Evolutionary conservation across 441 rosid species (phyloP).

Genomic region (Lepidium campestre): DNA sequence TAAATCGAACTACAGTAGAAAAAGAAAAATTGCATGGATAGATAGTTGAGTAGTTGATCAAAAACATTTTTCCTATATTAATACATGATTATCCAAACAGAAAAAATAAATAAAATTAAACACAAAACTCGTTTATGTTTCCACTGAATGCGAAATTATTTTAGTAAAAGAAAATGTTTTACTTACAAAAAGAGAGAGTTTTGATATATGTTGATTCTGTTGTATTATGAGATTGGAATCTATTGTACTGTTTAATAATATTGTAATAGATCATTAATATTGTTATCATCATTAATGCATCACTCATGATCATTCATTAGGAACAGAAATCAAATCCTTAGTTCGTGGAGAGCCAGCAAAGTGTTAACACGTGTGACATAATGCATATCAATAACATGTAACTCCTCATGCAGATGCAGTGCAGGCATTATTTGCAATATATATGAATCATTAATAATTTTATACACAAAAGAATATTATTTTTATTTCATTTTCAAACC

Average conservation of each 20-base stretch:
- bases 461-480: neutral
- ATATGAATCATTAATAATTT: neutral
- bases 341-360: constrained; percentile 21
- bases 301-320: neutral
- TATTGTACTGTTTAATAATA: neutral
- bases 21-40: too few species aligned
- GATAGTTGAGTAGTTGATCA: too few species aligned
- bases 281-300: neutral
- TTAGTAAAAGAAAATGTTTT: too few species aligned
- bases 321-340: neutral
- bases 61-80: too few species aligned
- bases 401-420: neutral
- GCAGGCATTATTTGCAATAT: constrained; percentile 2
- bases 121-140: too few species aligned
- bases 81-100: neutral
- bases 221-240: neutral
- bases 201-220: neutral
- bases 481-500: neutral
- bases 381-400: constrained; percentile 13
- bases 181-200: too few species aligned
- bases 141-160: too few species aligned
- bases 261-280: neutral
- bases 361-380: constrained; percentile 20
- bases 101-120: neutral
- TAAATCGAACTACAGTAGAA: too few species aligned